Conservation (phyloP, 306 rosid species). For the Carpinus viminea region DNA sequence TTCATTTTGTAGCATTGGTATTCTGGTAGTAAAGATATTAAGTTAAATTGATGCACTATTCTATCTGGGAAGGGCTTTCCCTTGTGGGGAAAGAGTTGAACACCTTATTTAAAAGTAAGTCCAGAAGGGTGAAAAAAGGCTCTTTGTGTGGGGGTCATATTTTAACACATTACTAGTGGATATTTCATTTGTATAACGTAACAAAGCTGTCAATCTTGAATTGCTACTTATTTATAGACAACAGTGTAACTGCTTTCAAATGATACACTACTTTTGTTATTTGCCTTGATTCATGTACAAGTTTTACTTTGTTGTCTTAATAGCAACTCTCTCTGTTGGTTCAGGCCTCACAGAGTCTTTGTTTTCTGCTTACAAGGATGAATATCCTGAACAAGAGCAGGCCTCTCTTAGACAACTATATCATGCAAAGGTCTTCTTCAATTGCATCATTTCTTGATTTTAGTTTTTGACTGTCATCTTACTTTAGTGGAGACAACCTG, state of each 20-base stretch:
- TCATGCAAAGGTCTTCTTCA: slow-evolving; percentile 73
- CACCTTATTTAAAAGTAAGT: neutral
- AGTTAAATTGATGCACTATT: neutral
- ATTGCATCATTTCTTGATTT: slow-evolving; percentile 11
- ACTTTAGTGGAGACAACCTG: slow-evolving; percentile 23
- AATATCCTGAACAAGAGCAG: slow-evolving; percentile 93
- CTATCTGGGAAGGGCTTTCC: neutral
- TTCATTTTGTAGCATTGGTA: neutral
- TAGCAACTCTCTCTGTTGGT: slow-evolving; percentile 29
- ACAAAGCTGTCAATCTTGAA: neutral
- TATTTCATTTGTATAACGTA: neutral
- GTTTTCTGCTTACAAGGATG: slow-evolving; percentile 93
- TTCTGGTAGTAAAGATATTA: neutral
- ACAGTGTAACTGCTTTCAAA: neutral
- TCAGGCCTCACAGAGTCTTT: slow-evolving; percentile 94
- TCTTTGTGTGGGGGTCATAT: neutral
- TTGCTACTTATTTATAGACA: neutral
- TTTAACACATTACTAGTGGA: neutral
- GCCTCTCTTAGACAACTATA: slow-evolving; percentile 91
- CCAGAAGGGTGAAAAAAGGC: neutral
- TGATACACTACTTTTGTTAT: neutral
- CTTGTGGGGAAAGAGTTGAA: neutral
- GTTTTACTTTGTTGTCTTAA: slow-evolving; percentile 22
- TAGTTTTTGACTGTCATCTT: slow-evolving; percentile 23
- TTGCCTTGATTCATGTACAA: slow-evolving; percentile 7